Percentiles rank a stretch among this genome's conserved stretches.
Conservation (phyloP, 805 yeast genomes). For the Candida insectorum region DNA sequence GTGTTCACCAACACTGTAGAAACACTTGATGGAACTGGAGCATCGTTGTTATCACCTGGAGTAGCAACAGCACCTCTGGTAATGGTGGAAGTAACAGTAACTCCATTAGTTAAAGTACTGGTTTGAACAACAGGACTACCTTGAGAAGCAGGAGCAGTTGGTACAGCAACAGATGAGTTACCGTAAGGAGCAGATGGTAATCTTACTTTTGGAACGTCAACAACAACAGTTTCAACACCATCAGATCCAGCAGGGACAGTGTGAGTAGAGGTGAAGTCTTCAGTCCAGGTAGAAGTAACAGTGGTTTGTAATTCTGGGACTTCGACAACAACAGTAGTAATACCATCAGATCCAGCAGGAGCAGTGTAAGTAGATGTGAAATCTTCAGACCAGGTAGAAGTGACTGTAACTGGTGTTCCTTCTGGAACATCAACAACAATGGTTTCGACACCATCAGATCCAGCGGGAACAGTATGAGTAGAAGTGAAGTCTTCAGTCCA, state of each 20-base stretch:
- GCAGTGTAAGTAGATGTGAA: slow-evolving; percentile 1
- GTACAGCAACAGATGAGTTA: too few relatives aligned
- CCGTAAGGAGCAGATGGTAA: too few relatives aligned
- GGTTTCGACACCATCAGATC: slow-evolving; percentile 13
- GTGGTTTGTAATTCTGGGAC: slow-evolving; percentile 17
- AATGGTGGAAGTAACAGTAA: too few relatives aligned
- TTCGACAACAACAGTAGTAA: slow-evolving; percentile 19
- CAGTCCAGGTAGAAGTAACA: slow-evolving; percentile 12
- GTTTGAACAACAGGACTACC: slow-evolving; percentile 8
- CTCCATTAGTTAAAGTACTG: too few relatives aligned
- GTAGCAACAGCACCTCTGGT: slow-evolving; percentile 11
- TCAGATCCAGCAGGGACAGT: slow-evolving; percentile 18
- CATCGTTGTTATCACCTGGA: slow-evolving; percentile 9
- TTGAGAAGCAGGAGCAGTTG: neutral
- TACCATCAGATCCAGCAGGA: slow-evolving; percentile 11
- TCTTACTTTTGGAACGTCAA: too few relatives aligned
- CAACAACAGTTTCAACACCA: slow-evolving; percentile 15
- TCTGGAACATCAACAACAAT: too few relatives aligned
- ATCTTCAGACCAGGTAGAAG: slow-evolving; percentile 1
- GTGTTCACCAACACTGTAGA: too few relatives aligned
- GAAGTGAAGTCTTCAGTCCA: slow-evolving; percentile 13
- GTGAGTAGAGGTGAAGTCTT: slow-evolving; percentile 9
- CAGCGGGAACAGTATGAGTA: slow-evolving; percentile 8
- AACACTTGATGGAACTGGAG: too few relatives aligned
- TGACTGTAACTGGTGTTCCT: too few relatives aligned